Conservation (phyloP, 2,329 filamentous ascomycete genomes). For the Epichloe sylvatica region DNA sequence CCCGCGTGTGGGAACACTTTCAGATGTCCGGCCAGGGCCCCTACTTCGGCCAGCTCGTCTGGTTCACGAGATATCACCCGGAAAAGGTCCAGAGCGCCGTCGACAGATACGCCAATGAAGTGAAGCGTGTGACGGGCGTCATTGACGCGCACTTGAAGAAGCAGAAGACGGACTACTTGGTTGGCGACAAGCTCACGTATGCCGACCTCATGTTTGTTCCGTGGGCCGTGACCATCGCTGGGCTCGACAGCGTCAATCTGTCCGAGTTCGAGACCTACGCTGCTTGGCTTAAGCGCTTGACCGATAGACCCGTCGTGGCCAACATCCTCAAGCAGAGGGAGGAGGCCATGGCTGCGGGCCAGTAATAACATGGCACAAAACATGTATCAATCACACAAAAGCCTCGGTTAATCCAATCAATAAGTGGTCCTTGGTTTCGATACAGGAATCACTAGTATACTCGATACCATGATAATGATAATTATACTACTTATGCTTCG, state of each 20-base stretch:
- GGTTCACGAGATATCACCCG: slow-evolving; percentile 11
- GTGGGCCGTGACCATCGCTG: slow-evolving; percentile 4
- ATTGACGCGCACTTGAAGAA: slow-evolving; percentile 12
- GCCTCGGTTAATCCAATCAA: not conserved
- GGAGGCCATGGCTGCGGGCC: not conserved
- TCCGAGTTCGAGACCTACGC: slow-evolving; percentile 1
- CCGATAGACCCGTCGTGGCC: slow-evolving; percentile 1
- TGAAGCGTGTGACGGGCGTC: slow-evolving; percentile 15
- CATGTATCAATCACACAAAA: not conserved
- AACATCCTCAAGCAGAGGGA: slow-evolving; percentile 3
- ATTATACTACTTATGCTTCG: too few relatives aligned
- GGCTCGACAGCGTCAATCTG: not conserved
- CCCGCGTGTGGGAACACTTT: slow-evolving; percentile 10
- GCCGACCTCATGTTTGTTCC: slow-evolving; percentile 15
- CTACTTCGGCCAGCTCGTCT: slow-evolving; percentile 15
- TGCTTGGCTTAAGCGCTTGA: slow-evolving; percentile 4
- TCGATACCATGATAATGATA: too few relatives aligned
- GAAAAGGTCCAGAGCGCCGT: slow-evolving; percentile 15
- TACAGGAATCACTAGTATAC: too few relatives aligned
- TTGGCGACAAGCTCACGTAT: slow-evolving; percentile 12
- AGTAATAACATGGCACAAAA: not conserved
- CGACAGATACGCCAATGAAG: slow-evolving; percentile 17
- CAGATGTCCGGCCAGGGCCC: slow-evolving; percentile 17
- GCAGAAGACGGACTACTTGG: slow-evolving; percentile 11
- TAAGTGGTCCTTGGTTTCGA: too few relatives aligned